These are phyloP conservation scores for Medicago truncatula DNA, from an alignment of 306 rosid species.

Conservation along the genomic window MtrunA17r5.0-ANR NC_053046.1:24236501-24237000, in stretches of 20 bases:
- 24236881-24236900: neutral
- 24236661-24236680: constrained; percentile 1
- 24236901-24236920: neutral
- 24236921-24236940: constrained; percentile 34
- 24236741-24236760: neutral
- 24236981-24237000: constrained; percentile 26
- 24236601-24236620: too few species aligned
- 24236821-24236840: constrained; percentile 19
- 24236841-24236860: constrained; percentile 9
- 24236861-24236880: neutral
- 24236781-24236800: neutral
- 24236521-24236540: too few species aligned
- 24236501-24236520: too few species aligned
- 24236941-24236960: constrained; percentile 10
- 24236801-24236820: constrained; percentile 14
- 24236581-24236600: too few species aligned
- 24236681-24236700: constrained; percentile 1
- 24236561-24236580: too few species aligned
- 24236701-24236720: neutral
- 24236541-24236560: too few species aligned
- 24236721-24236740: neutral
- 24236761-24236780: constrained; percentile 28
- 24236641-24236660: constrained; percentile 7
- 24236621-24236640: too few species aligned
- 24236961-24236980: constrained; percentile 27